Base-by-base conservation (phyloP, 2,329 filamentous ascomycete genomes). In the Ampelomyces quisqualis region DNA sequence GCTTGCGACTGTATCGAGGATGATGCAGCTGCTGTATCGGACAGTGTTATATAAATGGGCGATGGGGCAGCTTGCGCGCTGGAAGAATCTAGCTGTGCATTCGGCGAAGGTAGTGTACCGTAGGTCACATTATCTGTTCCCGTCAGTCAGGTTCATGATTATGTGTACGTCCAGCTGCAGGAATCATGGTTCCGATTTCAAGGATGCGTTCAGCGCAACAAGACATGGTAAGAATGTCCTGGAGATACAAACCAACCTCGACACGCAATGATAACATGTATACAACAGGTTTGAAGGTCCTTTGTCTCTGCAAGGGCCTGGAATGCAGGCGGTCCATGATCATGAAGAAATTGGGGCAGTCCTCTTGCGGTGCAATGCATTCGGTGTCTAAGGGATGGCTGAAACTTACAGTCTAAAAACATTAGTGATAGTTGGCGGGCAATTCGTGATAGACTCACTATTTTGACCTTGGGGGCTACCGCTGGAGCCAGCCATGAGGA, bases 401-500 rank as follows among this genome's bases (percentile, higher is more conserved):
- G n/a, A n/a, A n/a, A 46, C 57, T 34, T 51, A 61, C 59, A 48
- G 14, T 33, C 37, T 39, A n/a, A 11, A 20, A 13, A n/a, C n/a
- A n/a, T n/a, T n/a, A n/a, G n/a, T n/a, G n/a, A n/a, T n/a, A n/a
- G n/a, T n/a, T n/a, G n/a, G n/a, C n/a, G n/a, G n/a, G n/a, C n/a
- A n/a, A n/a, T n/a, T 28, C 17, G 10, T 23, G 23, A 21, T 42
- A 21, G 20, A 49, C 57, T 35, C 49, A 64, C 62, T 42, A 47
- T 44, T 57, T 29, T 19, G 30, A 18, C 38, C 31, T 14, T 42
- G 27, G 2, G 45, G 42, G 20, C 35, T 48, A 37, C 40, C 44
- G 18, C 39, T 33, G 20, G 45, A 44, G 37, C 40, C 50, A 34
- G 41, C 44, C 35, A 49, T 56, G 21, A 59, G 37, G 19, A 57